Evolutionary conservation across 768 basidiomycete genomes (phyloP).

Genomic region (Termitomyces bulborhizus): DNA sequence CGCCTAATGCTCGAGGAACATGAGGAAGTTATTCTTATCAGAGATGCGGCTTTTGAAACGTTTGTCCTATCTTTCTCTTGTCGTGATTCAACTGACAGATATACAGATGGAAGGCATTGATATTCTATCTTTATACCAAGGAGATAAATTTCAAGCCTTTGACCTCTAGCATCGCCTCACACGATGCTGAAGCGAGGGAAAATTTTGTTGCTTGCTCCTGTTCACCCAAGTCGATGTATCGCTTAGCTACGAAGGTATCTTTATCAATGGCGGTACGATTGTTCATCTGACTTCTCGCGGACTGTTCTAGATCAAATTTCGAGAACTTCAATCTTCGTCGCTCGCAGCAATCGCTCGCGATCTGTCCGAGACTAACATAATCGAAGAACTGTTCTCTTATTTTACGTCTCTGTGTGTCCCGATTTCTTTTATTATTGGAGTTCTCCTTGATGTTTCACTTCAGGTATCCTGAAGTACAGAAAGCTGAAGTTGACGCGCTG

Average conservation of each 20-base stretch:
- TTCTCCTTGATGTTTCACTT: background rate
- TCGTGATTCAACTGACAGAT: background rate
- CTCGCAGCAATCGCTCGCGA: conserved; percentile 11
- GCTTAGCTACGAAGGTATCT: conserved; percentile 31
- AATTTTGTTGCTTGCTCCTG: conserved; percentile 25
- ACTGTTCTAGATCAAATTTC: conserved; percentile 12
- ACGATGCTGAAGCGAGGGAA: conserved; percentile 12
- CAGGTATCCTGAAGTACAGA: conserved; percentile 13
- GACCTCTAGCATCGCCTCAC: background rate
- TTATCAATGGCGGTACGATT: background rate
- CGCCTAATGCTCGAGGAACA: background rate
- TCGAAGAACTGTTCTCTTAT: conserved; percentile 19
- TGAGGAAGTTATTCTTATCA: conserved; percentile 13
- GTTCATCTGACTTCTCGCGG: background rate
- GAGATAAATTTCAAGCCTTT: conserved; percentile 26
- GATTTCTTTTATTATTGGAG: background rate
- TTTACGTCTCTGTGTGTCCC: conserved; percentile 18
- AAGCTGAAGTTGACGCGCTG: conserved; percentile 3
- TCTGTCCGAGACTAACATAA: conserved; percentile 17
- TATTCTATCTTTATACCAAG: conserved; percentile 33
- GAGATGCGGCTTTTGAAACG: conserved; percentile 17
- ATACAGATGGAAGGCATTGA: conserved; percentile 29
- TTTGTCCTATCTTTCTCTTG: background rate
- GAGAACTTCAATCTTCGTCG: conserved; percentile 15
- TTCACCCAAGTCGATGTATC: conserved; percentile 40